A percentile compares a stretch with the other conserved stretches of the same genome.
Conservation (phyloP, 2,329 filamentous ascomycete genomes). For the Pseudocercospora fuligena region DNA sequence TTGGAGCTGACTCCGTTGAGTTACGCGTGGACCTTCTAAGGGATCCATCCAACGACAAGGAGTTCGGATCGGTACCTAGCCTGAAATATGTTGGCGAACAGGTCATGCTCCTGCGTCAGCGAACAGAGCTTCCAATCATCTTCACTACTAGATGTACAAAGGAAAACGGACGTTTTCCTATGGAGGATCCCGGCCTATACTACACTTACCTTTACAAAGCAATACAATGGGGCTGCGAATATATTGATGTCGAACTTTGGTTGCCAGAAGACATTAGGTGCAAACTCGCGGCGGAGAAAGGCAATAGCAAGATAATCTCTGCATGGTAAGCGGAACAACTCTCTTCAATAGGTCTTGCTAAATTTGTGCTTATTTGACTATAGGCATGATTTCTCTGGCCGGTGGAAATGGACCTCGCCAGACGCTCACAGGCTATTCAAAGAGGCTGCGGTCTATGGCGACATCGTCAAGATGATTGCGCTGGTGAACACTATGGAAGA, state of each 20-base stretch:
- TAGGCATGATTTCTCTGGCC: constrained; percentile 78
- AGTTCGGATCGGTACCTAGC: constrained; percentile 71
- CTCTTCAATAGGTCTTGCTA: background rate
- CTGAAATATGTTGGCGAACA: constrained; percentile 85
- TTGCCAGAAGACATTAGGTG: constrained; percentile 76
- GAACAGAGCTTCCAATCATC: constrained; percentile 87
- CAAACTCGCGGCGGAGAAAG: constrained; percentile 69
- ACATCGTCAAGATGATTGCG: constrained; percentile 90
- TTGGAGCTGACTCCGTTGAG: constrained; percentile 84
- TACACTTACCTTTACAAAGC: constrained; percentile 81
- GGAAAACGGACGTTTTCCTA: constrained; percentile 84
- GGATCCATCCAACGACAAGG: constrained; percentile 68
- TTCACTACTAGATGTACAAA: constrained; percentile 82
- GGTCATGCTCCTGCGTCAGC: constrained; percentile 80
- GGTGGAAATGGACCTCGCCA: constrained; percentile 79
- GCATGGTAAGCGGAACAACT: constrained; percentile 61
- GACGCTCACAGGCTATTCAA: constrained; percentile 74
- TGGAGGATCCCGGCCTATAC: constrained; percentile 76
- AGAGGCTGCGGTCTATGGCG: constrained; percentile 73
- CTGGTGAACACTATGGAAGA: constrained; percentile 81
- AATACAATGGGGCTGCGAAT: constrained; percentile 88
- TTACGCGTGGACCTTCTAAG: constrained; percentile 80
- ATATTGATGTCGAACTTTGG: constrained; percentile 88
- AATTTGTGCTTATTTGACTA: background rate
- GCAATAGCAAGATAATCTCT: constrained; percentile 85